Evolutionary conservation across 2,329 filamentous ascomycete species (phyloP).

Genomic region (Fusarium bulbicola): DNA sequence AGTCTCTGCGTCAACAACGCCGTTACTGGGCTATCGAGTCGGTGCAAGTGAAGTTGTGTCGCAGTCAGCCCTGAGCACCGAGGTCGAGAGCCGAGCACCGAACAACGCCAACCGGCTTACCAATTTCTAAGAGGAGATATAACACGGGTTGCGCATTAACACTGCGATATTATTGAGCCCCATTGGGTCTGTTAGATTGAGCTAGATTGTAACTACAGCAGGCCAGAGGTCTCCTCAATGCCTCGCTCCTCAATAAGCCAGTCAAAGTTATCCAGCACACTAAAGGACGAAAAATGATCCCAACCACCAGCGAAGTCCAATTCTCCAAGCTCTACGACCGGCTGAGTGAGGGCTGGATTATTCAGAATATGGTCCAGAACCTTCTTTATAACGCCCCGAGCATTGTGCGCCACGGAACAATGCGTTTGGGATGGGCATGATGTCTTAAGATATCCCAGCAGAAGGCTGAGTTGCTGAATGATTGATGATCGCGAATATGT

Average conservation of each 20-base stretch:
- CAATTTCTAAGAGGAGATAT: rapidly evolving
- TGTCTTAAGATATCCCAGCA: background rate
- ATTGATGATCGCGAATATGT: background rate
- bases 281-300: background rate
- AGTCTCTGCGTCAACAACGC: rapidly evolving
- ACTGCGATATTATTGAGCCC: too few species aligned
- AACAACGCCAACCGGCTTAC: background rate
- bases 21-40: rapidly evolving
- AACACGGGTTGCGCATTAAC: too few species aligned
- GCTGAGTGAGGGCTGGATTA: rapidly evolving
- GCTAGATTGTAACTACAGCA: background rate
- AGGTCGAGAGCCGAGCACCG: background rate
- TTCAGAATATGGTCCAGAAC: background rate
- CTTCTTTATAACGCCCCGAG: background rate
- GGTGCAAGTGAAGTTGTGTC: rapidly evolving
- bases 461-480: background rate
- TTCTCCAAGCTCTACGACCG: rapidly evolving
- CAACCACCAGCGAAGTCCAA: background rate
- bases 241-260: background rate
- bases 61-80: background rate
- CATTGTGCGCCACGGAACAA: background rate
- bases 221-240: rapidly evolving
- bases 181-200: rapidly evolving
- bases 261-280: background rate
- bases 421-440: background rate